Evolutionary conservation across 1,284 basidiomycete genomes (phyloP).

Genomic region (Cutaneotrichosporon curvatum): DNA sequence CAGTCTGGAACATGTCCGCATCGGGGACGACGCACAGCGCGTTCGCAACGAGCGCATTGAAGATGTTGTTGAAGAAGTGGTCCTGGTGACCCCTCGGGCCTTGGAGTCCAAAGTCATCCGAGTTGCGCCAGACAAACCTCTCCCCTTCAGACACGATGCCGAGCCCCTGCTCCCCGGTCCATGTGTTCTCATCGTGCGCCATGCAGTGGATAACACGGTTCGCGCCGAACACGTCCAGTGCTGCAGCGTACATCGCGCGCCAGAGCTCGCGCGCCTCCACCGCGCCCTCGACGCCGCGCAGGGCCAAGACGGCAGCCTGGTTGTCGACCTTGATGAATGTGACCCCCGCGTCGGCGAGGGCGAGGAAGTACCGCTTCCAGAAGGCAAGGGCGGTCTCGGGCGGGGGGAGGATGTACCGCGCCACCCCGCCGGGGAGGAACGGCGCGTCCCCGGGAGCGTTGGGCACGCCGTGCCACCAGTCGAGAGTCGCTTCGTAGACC

Average conservation of each 20-base stretch:
- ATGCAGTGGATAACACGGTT: slow-evolving; percentile 31
- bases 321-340: slow-evolving; percentile 36
- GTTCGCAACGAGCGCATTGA: slow-evolving; percentile 23
- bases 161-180: slow-evolving; percentile 23
- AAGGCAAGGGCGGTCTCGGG: slow-evolving; percentile 24
- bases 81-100: slow-evolving; percentile 21
- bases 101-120: slow-evolving; percentile 30
- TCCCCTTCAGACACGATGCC: not conserved
- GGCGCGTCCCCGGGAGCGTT: slow-evolving; percentile 8
- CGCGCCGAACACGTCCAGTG: slow-evolving; percentile 18
- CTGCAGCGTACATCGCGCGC: slow-evolving; percentile 19
- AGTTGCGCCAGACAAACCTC: slow-evolving; percentile 16
- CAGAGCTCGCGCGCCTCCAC: slow-evolving; percentile 19
- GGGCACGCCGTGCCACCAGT: slow-evolving; percentile 5
- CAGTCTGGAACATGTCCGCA: slow-evolving; percentile 36
- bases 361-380: slow-evolving; percentile 32
- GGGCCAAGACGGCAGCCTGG: slow-evolving; percentile 19
- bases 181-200: slow-evolving; percentile 28
- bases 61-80: slow-evolving; percentile 27
- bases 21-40: slow-evolving; percentile 28
- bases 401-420: slow-evolving; percentile 19
- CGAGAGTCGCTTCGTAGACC: slow-evolving; percentile 9
- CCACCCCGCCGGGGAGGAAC: slow-evolving; percentile 3
- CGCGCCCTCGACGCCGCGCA: slow-evolving; percentile 7
- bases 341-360: slow-evolving; percentile 23